Base-by-base conservation (phyloP, 108 stramenopile species). In the Cyclotella cryptica region DNA sequence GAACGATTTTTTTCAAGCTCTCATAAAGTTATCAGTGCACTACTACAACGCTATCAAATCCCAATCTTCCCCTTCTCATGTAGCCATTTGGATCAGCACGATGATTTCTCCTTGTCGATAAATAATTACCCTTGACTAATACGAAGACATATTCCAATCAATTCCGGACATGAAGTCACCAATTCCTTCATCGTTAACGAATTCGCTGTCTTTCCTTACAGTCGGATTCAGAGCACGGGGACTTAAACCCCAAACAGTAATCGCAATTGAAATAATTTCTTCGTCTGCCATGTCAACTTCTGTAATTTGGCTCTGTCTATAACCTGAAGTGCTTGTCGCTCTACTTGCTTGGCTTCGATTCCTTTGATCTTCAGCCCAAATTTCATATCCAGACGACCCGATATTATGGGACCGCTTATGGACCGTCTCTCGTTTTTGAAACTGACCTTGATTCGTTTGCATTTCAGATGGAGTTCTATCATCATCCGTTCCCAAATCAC, bases 231-330 rank as follows among this genome's bases (percentile, higher is more conserved):
- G 2, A 6, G 35, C 35, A 2, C 4, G 22, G 1, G 26, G 57
- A 24, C 3, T 27, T 13, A 58, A 13, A 58, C 60, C 60, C 60
- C 60, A 62, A 40, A 13, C 3, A 9, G 15, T 1, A 11, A 30
- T 35, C 12, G 35, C 35, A 0, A 62, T 18, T 41, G 29, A 35
- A 15, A 62, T 30, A 8, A 62, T 62, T 62, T 62, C 60, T 40
- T 62, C 35, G 35, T 62, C 60, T 1, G 13, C 35, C 60, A 62
- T 62, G 39, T 62, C 60, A 3, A 62, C 60, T 62, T 41, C 60
- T 9, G 29, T 26, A 26, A 26, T 58, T 5, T 17, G 19, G 24
- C 22, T 28, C 15, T 49, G 15, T 9, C 3, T 49, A 3, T 3
- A 49, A 49, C 6, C 1, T 49, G 18, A n/a, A 17, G 47, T 17